Percentiles rank a stretch among this genome's conserved stretches.
Conservation (phyloP, 495 filamentous ascomycete genomes). For the Aspergillus panamensis region DNA sequence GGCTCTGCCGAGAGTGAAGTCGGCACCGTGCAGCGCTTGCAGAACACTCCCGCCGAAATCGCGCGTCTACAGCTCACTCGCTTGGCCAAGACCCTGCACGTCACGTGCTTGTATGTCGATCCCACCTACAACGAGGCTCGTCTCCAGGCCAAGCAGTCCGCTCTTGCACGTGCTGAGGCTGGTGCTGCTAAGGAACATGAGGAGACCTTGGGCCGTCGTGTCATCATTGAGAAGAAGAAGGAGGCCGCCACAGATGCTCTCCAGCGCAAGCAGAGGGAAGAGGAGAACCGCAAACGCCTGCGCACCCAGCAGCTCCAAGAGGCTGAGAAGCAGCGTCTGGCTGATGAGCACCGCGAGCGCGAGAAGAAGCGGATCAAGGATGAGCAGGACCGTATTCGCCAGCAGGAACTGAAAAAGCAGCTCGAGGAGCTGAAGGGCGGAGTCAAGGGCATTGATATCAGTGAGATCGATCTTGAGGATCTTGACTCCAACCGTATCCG, state of each 20-base stretch:
- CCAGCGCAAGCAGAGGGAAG: constrained; percentile 86
- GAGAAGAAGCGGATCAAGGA: constrained; percentile 83
- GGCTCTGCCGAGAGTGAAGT: constrained; percentile 87
- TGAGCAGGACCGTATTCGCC: constrained; percentile 86
- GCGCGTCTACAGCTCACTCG: constrained; percentile 91
- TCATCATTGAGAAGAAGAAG: constrained; percentile 93
- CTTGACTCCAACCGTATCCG: constrained; percentile 86
- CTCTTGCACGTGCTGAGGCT: constrained; percentile 72
- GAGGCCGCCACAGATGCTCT: constrained; percentile 81
- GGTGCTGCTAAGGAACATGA: constrained; percentile 89
- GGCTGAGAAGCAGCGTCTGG: constrained; percentile 80
- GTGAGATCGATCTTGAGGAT: constrained; percentile 73
- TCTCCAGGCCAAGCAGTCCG: constrained; percentile 72
- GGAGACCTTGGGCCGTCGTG: constrained; percentile 82
- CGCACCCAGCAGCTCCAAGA: constrained; percentile 82
- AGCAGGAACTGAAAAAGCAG: constrained; percentile 92
- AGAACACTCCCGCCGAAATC: constrained; percentile 97
- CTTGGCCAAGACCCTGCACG: constrained; percentile 83
- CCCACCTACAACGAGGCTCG: constrained; percentile 77
- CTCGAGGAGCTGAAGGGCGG: constrained; percentile 91
- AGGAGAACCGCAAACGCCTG: constrained; percentile 77
- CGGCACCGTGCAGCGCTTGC: constrained; percentile 85
- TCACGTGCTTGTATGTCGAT: constrained; percentile 93
- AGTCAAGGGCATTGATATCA: constrained; percentile 73
- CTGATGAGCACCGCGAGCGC: constrained; percentile 86